Evolutionary conservation across 345 rosid genomes (phyloP).

Genomic region (Citrus hindsii): DNA sequence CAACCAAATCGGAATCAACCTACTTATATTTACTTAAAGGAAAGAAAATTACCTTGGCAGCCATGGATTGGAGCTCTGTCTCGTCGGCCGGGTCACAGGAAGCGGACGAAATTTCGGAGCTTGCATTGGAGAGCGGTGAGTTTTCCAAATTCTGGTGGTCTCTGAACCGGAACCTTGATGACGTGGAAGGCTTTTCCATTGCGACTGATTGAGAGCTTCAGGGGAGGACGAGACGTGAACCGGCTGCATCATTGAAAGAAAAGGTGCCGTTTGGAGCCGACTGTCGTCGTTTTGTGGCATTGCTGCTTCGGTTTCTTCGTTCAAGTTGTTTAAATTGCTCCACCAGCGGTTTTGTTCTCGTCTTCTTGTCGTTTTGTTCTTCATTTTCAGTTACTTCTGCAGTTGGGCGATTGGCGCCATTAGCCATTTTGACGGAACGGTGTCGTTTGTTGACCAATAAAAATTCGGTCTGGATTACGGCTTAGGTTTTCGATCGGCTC

Average conservation of each 20-base stretch:
- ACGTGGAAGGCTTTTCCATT: constrained; percentile 35
- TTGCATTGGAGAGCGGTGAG: constrained; percentile 22
- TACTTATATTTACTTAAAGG: neutral
- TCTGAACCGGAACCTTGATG: constrained; percentile 47
- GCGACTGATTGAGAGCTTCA: constrained; percentile 6
- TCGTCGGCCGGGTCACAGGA: constrained; percentile 29
- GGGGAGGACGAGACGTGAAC: neutral
- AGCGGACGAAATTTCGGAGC: constrained; percentile 33
- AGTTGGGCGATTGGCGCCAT: neutral
- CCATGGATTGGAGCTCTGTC: constrained; percentile 48
- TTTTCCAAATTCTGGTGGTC: constrained; percentile 37
- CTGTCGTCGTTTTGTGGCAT: constrained; percentile 29
- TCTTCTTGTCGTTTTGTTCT: neutral
- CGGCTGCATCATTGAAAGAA: neutral
- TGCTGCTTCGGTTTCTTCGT: constrained; percentile 14
- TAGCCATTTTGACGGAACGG: neutral
- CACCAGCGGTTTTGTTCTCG: neutral
- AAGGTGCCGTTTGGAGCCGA: constrained; percentile 9
- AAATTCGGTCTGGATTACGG: no score
- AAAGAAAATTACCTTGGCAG: constrained; percentile 36
- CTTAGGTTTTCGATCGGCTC: neutral
- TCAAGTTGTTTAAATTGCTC: neutral
- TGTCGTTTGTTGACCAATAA: neutral
- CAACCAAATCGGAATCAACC: neutral
- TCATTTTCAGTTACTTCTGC: neutral